Percentiles rank a stretch among this genome's conserved stretches.
Conservation (phyloP, 306 rosid species). For the Quercus alba region DNA sequence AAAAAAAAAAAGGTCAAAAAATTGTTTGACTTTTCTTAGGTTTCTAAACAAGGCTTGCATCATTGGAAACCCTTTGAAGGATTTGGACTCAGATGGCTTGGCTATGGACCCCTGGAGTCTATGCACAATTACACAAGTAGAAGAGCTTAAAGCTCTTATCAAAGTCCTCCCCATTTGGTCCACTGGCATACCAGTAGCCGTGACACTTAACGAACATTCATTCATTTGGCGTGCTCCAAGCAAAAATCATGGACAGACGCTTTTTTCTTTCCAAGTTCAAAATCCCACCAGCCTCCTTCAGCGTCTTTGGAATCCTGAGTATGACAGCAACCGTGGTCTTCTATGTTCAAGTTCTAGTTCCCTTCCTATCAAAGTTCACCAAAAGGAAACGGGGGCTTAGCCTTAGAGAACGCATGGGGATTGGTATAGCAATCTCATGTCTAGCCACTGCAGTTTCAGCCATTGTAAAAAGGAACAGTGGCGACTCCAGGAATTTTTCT, state of each 20-base stretch:
- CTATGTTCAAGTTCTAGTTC: constrained; percentile 52
- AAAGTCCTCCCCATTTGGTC: constrained; percentile 83
- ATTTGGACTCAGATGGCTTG: constrained; percentile 42
- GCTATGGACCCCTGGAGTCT: constrained; percentile 57
- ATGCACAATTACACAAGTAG: constrained; percentile 75
- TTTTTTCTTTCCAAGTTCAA: constrained; percentile 12
- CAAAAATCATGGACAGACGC: constrained; percentile 54
- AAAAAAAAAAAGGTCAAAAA: background rate
- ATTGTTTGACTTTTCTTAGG: constrained; percentile 25
- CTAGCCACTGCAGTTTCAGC: constrained; percentile 44
- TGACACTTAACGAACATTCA: constrained; percentile 32
- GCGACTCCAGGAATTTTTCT: too few species aligned
- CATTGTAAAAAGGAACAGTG: constrained; percentile 38
- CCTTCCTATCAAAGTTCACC: constrained; percentile 39
- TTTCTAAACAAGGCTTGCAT: constrained; percentile 82
- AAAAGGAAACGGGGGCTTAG: constrained; percentile 26
- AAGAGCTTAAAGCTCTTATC: constrained; percentile 66
- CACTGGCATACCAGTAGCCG: constrained; percentile 38
- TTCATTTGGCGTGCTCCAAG: constrained; percentile 50
- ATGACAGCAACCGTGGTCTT: constrained; percentile 55
- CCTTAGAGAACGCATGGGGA: constrained; percentile 52
- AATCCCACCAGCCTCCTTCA: constrained; percentile 52
- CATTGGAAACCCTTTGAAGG: constrained; percentile 39
- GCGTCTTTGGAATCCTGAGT: constrained; percentile 44
- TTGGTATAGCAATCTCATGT: constrained; percentile 48